A percentile compares a stretch with the other conserved stretches of the same genome.
phyloP scores from a whole-genome alignment of 73 alveolate genomes.

The Paramecium caudatum region DNA sequence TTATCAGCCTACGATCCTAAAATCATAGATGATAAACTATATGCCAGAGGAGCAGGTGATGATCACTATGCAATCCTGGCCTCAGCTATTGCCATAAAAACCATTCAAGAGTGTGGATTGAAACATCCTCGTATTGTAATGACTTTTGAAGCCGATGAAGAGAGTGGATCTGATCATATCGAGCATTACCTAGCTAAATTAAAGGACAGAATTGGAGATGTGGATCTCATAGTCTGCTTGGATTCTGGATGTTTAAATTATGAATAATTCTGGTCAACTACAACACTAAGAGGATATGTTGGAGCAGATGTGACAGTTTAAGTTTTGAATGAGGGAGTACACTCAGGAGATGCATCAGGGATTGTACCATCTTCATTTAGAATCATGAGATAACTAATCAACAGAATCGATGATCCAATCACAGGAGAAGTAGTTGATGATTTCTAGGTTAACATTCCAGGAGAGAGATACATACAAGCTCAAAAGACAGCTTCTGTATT shows the following conservation, averaged over 20 bases:
- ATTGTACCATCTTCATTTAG: constrained; percentile 95
- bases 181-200: constrained; percentile 83
- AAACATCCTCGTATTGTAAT: constrained; percentile 91
- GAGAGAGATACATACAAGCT: constrained; percentile 80
- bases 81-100: constrained; percentile 87
- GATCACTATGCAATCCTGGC: constrained; percentile 95
- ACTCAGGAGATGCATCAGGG: constrained; percentile 95
- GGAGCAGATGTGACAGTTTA: constrained; percentile 88
- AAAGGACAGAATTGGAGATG: constrained; percentile 83
- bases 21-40: constrained; percentile 83
- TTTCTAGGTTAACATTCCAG: constrained; percentile 68
- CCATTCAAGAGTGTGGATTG: constrained; percentile 80
- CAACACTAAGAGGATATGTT: constrained; percentile 91
- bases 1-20: constrained; percentile 83
- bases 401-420: constrained; percentile 90
- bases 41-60: constrained; percentile 96
- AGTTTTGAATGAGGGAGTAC: constrained; percentile 87
- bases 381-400: constrained; percentile 86
- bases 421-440: constrained; percentile 88
- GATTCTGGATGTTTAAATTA: constrained; percentile 95
- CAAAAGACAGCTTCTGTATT: constrained; percentile 79
- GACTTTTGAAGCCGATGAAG: constrained; percentile 96
- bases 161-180: constrained; percentile 91
- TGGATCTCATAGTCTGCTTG: constrained; percentile 89
- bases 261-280: constrained; percentile 91